These are phyloP conservation scores for Phaseolus lunatus DNA, from an alignment of 306 rosid genomes.

Conservation along the genomic window DNA sequence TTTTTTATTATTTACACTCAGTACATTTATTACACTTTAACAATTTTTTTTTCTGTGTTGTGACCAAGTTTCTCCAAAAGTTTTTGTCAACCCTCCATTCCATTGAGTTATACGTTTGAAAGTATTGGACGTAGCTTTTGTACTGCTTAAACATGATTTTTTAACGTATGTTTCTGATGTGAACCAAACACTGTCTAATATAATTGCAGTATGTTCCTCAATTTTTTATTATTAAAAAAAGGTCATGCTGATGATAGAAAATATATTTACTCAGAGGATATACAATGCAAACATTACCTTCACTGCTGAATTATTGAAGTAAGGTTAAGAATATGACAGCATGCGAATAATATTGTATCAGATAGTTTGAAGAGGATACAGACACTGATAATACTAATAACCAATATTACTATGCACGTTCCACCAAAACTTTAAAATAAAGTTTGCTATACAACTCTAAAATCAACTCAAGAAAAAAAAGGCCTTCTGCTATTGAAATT, in stretches of 20 bases:
- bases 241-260: background rate
- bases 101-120: background rate
- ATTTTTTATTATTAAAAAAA: too few relatives aligned
- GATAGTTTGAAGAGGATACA: background rate
- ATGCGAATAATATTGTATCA: background rate
- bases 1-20: too few relatives aligned
- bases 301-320: background rate
- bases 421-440: background rate
- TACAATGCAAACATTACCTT: background rate
- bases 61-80: background rate
- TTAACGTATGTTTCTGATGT: too few relatives aligned
- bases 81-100: background rate
- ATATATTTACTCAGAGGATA: background rate
- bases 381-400: conserved; percentile 17
- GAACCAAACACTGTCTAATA: too few relatives aligned
- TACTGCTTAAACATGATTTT: too few relatives aligned
- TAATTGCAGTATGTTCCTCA: background rate
- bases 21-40: too few relatives aligned
- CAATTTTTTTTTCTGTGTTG: background rate
- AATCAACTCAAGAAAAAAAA: background rate
- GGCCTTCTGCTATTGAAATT: background rate
- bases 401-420: background rate
- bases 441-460: background rate
- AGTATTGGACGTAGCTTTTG: too few relatives aligned
- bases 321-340: background rate